Conservation (phyloP, 768 basidiomycete species). For the Solioccasus polychromus region DNA sequence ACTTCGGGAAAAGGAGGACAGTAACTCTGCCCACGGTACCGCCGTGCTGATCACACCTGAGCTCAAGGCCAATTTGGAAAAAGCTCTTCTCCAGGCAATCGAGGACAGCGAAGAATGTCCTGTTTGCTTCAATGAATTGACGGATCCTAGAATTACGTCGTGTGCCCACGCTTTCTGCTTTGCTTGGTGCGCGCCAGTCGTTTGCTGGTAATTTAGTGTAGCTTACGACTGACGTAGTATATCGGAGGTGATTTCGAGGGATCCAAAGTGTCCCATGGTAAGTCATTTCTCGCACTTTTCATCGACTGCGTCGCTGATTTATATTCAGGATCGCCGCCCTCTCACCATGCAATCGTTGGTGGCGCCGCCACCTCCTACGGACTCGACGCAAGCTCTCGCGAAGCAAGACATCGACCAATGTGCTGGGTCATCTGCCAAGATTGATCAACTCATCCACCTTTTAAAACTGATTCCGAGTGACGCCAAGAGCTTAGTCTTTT, state of each 20-base stretch:
- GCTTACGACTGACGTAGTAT: slow-evolving; percentile 44
- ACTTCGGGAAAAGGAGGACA: slow-evolving; percentile 37
- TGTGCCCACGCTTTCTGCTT: slow-evolving; percentile 75
- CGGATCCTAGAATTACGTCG: slow-evolving; percentile 67
- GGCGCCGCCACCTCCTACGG: slow-evolving; percentile 61
- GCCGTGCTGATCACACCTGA: slow-evolving; percentile 47
- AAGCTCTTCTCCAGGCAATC: slow-evolving; percentile 57
- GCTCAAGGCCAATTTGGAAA: slow-evolving; percentile 55
- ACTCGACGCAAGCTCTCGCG: slow-evolving; percentile 60
- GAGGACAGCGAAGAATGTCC: slow-evolving; percentile 86
- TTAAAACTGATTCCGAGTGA: slow-evolving; percentile 61
- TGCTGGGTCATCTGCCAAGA: slow-evolving; percentile 74
- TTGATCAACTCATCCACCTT: slow-evolving; percentile 75
- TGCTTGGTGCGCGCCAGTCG: slow-evolving; percentile 47
- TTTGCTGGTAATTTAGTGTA: neutral
- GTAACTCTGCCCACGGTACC: slow-evolving; percentile 15
- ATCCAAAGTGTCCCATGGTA: slow-evolving; percentile 84
- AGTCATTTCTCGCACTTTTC: neutral
- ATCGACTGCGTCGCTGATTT: neutral
- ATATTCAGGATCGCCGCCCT: slow-evolving; percentile 63
- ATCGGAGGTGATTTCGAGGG: slow-evolving; percentile 62
- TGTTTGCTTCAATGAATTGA: slow-evolving; percentile 60
- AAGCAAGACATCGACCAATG: slow-evolving; percentile 41
- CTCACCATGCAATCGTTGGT: slow-evolving; percentile 55
- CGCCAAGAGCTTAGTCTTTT: slow-evolving; percentile 86